Conservation (phyloP, 2,329 filamentous ascomycete genomes). For the Fusarium ambrosium region DNA sequence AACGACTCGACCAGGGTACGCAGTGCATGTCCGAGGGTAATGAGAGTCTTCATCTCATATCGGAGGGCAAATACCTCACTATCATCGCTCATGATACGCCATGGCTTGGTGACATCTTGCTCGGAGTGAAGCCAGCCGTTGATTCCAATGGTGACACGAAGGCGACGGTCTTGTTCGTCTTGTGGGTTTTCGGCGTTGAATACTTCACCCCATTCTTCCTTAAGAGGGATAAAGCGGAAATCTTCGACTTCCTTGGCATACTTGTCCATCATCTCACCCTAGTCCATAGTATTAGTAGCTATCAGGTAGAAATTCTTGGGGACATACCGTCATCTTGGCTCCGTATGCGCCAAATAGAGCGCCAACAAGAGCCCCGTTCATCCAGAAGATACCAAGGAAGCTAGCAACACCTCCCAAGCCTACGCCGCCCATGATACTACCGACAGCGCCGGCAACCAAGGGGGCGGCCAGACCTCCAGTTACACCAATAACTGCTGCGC, state of each 20-base stretch:
- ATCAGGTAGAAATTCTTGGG: no score
- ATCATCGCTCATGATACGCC: constrained; percentile 78
- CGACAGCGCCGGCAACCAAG: constrained; percentile 86
- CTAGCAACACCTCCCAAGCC: constrained; percentile 88
- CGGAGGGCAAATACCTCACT: constrained; percentile 87
- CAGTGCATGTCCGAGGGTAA: constrained; percentile 82
- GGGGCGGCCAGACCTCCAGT: constrained; percentile 93
- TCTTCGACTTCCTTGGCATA: constrained; percentile 92
- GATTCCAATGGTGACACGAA: constrained; percentile 87
- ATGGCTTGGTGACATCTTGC: constrained; percentile 83
- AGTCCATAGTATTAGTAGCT: constrained; percentile 25
- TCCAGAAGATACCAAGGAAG: constrained; percentile 87
- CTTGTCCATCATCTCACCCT: constrained; percentile 86
- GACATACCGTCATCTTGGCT: constrained; percentile 73
- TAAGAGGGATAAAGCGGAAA: constrained; percentile 81
- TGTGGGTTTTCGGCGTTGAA: constrained; percentile 35
- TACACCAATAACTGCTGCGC: constrained; percentile 90
- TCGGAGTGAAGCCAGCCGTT: constrained; percentile 87
- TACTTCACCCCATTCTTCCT: constrained; percentile 57
- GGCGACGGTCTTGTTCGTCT: constrained; percentile 59
- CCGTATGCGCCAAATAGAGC: constrained; percentile 92
- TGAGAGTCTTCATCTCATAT: constrained; percentile 83
- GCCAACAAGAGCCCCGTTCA: constrained; percentile 87
- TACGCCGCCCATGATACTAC: constrained; percentile 85
- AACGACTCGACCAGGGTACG: constrained; percentile 78